Percentiles rank a stretch among this genome's conserved stretches.
These are phyloP conservation scores for Psidium friedrichsthalianum DNA, from an alignment of 345 rosid genomes.

Conservation along the genomic window DNA sequence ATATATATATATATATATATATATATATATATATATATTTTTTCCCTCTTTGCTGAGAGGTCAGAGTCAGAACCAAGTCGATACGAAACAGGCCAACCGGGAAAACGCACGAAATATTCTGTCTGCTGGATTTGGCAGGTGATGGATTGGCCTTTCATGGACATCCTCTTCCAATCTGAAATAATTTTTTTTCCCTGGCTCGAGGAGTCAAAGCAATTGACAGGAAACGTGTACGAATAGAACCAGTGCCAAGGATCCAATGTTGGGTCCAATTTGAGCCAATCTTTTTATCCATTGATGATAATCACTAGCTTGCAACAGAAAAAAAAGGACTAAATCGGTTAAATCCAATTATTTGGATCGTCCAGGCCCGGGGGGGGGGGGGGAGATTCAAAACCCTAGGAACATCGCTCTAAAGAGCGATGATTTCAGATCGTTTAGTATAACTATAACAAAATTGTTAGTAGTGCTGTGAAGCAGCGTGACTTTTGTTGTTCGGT, in stretches of 20 bases:
- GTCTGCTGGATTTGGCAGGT: not conserved
- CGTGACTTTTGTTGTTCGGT: not conserved
- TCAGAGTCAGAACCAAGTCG: not conserved
- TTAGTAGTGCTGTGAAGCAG: accelerated
- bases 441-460: not conserved
- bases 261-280: not conserved
- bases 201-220: not conserved
- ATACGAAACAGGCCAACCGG: not conserved
- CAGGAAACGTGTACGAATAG: not conserved
- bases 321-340: not conserved
- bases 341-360: not conserved
- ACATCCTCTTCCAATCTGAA: not conserved
- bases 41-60: not conserved
- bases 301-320: not conserved
- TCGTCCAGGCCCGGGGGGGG: too few relatives aligned
- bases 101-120: not conserved
- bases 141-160: not conserved
- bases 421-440: not conserved
- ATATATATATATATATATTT: too few relatives aligned
- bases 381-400: not conserved
- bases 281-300: not conserved
- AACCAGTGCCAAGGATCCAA: not conserved
- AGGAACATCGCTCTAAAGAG: not conserved
- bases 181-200: not conserved
- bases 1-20: too few relatives aligned